These are phyloP conservation scores for Backusella australiensis DNA, from an alignment of 192 early-diverging fungal genomes.

Conservation along the genomic window DNA sequence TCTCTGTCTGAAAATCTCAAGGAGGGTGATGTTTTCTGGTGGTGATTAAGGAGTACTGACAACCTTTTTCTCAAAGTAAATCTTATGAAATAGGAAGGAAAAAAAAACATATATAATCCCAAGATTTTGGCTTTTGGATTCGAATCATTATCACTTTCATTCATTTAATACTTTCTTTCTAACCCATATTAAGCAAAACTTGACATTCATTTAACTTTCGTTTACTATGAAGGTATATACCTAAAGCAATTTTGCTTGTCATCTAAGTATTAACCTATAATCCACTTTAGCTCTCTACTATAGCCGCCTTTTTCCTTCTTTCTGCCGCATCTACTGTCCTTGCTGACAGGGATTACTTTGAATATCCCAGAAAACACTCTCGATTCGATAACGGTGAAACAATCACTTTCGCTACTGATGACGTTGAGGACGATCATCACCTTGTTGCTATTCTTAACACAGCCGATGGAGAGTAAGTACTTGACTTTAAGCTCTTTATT, in stretches of 20 bases:
- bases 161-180: neutral
- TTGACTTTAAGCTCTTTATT: neutral
- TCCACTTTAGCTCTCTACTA: neutral
- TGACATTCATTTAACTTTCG: constrained; percentile 10
- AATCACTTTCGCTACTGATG: neutral
- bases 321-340: neutral
- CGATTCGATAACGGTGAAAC: neutral
- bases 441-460: neutral
- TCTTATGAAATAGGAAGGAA: neutral
- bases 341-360: neutral
- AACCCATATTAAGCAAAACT: neutral
- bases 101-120: constrained; percentile 3
- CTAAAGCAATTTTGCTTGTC: neutral
- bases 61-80: neutral
- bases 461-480: neutral
- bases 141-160: constrained; percentile 8
- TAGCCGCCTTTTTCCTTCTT: constrained; percentile 9
- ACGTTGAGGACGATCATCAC: neutral
- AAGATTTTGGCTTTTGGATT: neutral
- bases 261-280: neutral
- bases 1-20: neutral
- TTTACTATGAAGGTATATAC: neutral
- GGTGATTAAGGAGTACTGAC: neutral
- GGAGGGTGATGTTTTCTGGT: neutral
- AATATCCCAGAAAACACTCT: neutral